Evolutionary conservation across 306 rosid species (phyloP), one percentile per base, ranked within the genome.

Genomic region (Medicago lupulina): DNA sequence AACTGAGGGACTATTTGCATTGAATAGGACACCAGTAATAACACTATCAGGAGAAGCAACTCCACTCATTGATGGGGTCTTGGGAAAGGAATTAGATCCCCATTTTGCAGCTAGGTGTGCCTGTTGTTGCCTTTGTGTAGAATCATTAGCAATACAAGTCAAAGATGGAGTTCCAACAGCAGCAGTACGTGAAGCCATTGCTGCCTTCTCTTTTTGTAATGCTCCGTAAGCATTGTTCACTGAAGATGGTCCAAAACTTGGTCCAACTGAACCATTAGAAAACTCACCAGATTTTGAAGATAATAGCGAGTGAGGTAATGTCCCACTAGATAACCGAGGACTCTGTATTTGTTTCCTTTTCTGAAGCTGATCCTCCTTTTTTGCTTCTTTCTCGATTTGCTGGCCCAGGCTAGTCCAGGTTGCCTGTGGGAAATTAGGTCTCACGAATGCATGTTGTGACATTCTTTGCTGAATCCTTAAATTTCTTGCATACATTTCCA

Each of bases 11-110:
- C 98, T 96, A 81, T 76, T 88, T 21, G 89, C 91, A 90, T 88
- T 91, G 78, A 81, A n/a, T n/a, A n/a, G 88, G 67, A 79, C 81
- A 50, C 88, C 86, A 76, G 90, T 95, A 82, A 91, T 76, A 77
- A 92, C 99, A 78, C 98, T 92, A 57, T 89, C 90, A 17, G 99
- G 99, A 74, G 99, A 96, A 55, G 88, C 89, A 79, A 92, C 97
- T 55, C 90, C 96, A 78, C 78, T 88, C 82, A 96, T 86, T 73
- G 83, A 89, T 50, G 84, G 88, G 70, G 89, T 89, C 89, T 87
- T 96, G 61, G 98, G 90, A 79, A 85, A 87, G 71, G 99, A 95
- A 79, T 76, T 90, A 69, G 97, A 81, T 83, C 87, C 89, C 73
- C 93, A 82, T 54, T 87, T 96, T 1, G 84, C 89, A 73, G 88